Base-by-base conservation (phyloP, 345 rosid genomes). In the Eucalyptus globulus region DNA sequence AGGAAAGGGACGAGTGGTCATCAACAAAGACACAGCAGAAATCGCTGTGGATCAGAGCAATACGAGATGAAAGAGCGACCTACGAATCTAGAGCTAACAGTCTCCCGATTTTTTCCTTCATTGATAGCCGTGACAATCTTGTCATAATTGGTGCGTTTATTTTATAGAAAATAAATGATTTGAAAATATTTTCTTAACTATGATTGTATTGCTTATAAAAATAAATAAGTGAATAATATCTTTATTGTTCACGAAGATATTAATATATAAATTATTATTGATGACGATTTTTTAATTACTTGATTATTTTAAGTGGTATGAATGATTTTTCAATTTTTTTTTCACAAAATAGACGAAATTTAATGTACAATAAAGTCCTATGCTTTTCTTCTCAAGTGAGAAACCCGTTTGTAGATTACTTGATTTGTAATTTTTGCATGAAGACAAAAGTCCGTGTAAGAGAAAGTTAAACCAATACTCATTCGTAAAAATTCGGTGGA, bases 151-250 rank as follows among this genome's bases (percentile, higher is more conserved):
- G 56, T 53, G 24, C 10, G 56, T 19, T 53, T 53, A 19, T 53
- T 53, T 3, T 3, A 19, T 19, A 0, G 0, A 19, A 53, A 53
- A 53, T 53, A 8, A 53, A 53, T 19, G 0, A 53, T 19, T 53
- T 53, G 0, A 8, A 53, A 53, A 53, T 8, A 19, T 3, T 53
- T 53, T 53, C 4, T 53, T 19, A 53, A 53, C 0, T 53, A 53
- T 53, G 24, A 53, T 8, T 1, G 0, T 19, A 53, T 53, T 53
- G 0, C 5, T 19, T 53, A 53, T 0, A 53, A 53, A 19, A 53
- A 19, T 53, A 19, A 53, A 8, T 0, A 0, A 53, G 58, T 0
- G 0, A 19, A 53, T 0, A 19, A 53, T 53, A 53, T 53, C 4
- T 19, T 53, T 19, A 53, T 53, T 53, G 26, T 53, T 8, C 58